A percentile compares a stretch with the other conserved stretches of the same genome.
Conservation (phyloP, 1,284 basidiomycete genomes). For the Ganoderma meredithae region DNA sequence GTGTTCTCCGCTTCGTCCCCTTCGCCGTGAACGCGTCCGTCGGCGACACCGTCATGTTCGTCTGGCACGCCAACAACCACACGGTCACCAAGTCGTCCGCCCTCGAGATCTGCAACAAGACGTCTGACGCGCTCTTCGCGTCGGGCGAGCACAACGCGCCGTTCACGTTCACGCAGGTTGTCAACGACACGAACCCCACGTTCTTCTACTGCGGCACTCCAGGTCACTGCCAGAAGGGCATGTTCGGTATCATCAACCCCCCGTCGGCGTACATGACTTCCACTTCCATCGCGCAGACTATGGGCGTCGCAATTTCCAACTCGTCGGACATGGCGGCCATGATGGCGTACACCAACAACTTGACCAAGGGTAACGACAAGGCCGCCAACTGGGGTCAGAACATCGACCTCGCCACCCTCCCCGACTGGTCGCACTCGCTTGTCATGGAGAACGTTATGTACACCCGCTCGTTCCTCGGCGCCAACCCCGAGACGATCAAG, state of each 20-base stretch:
- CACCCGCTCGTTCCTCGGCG: slow-evolving; percentile 66
- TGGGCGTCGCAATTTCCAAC: slow-evolving; percentile 54
- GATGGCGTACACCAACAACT: slow-evolving; percentile 54
- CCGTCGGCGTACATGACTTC: slow-evolving; percentile 50
- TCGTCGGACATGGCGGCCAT: slow-evolving; percentile 64
- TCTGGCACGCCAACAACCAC: slow-evolving; percentile 78
- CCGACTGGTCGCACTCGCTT: slow-evolving; percentile 57
- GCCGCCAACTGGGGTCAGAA: slow-evolving; percentile 69
- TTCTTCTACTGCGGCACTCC: slow-evolving; percentile 79
- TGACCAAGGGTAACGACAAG: slow-evolving; percentile 53
- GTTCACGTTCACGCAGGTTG: slow-evolving; percentile 72
- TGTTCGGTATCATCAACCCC: slow-evolving; percentile 84
- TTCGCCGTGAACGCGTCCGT: slow-evolving; percentile 76
- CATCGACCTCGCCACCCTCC: slow-evolving; percentile 64
- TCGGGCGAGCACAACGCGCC: slow-evolving; percentile 68
- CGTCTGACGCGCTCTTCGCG: slow-evolving; percentile 61
- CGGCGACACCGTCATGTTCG: slow-evolving; percentile 77
- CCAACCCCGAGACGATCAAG: slow-evolving; percentile 63
- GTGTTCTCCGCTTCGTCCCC: slow-evolving; percentile 77
- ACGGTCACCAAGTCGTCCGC: slow-evolving; percentile 79
- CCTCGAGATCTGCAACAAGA: slow-evolving; percentile 75
- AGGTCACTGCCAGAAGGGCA: slow-evolving; percentile 74
- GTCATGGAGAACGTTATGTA: slow-evolving; percentile 47
- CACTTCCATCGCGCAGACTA: slow-evolving; percentile 59
- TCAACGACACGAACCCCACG: slow-evolving; percentile 74